phyloP scores from a whole-genome alignment of 352 stramenopile genomes.

The Phytophthora cactorum region DNA sequence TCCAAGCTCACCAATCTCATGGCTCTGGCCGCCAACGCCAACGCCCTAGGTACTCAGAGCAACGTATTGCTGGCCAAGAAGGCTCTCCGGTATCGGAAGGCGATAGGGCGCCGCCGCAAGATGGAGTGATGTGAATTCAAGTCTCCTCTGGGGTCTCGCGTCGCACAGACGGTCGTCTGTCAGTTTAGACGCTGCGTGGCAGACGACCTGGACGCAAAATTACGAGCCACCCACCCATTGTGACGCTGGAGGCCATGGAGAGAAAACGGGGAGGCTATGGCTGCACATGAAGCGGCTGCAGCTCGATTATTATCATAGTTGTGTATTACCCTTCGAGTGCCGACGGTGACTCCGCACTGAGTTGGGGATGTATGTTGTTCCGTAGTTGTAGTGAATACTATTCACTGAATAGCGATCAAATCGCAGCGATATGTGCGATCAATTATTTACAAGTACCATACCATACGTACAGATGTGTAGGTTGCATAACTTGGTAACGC shows the following conservation, averaged over 20 bases:
- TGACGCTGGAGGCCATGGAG: conserved; percentile 9
- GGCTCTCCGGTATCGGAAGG: conserved; percentile 37
- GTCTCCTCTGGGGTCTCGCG: conserved; percentile 1
- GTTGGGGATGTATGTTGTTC: conserved; percentile 10
- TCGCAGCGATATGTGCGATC: conserved; percentile 9
- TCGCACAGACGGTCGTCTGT: conserved; percentile 12
- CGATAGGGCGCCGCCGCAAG: conserved; percentile 23
- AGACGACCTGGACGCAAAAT: conserved; percentile 3
- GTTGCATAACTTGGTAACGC: no score
- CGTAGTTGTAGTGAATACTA: conserved; percentile 15
- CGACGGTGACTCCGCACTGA: conserved; percentile 8
- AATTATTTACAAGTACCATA: no score
- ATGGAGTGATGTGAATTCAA: conserved; percentile 3
- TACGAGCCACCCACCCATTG: conserved; percentile 1
- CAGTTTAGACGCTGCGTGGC: conserved; percentile 1
- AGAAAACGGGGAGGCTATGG: background rate
- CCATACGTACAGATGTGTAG: no score
- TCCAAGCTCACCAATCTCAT: conserved; percentile 15
- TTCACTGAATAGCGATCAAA: conserved; percentile 5
- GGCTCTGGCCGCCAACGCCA: conserved; percentile 1
- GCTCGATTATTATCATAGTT: background rate
- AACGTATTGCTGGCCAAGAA: conserved; percentile 42
- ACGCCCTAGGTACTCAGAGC: conserved; percentile 8
- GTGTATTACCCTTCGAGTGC: conserved; percentile 1
- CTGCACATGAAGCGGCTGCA: conserved; percentile 7